Conservation (phyloP, 345 rosid genomes). For the Salix arbutifolia region DNA sequence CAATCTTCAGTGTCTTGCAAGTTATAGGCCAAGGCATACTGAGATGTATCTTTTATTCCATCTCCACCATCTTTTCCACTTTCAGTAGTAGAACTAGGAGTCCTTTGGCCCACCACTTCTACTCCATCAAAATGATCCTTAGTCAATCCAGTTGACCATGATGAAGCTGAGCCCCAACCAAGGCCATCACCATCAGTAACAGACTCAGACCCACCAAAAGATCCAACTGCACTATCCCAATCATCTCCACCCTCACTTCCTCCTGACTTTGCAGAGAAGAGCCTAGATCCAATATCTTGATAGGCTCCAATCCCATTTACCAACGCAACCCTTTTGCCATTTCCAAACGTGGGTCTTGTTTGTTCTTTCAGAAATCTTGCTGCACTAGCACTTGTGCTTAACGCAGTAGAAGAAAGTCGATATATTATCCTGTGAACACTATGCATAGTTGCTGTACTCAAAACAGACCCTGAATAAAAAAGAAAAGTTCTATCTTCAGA, state of each 20-base stretch:
- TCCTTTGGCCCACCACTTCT: constrained; percentile 36
- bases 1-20: constrained; percentile 52
- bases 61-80: constrained; percentile 19
- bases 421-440: constrained; percentile 37
- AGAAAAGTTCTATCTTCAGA: not conserved
- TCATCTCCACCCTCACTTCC: constrained; percentile 31
- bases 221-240: constrained; percentile 36
- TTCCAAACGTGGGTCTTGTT: not conserved
- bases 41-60: not conserved
- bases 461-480: not conserved
- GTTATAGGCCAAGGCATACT: constrained; percentile 30
- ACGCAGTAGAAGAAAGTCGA: constrained; percentile 40
- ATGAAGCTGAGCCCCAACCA: constrained; percentile 71
- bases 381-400: constrained; percentile 24
- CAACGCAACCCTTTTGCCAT: constrained; percentile 18
- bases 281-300: constrained; percentile 17
- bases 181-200: constrained; percentile 36
- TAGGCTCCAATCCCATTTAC: constrained; percentile 10
- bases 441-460: constrained; percentile 25
- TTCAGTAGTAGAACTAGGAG: constrained; percentile 14
- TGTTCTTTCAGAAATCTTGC: constrained; percentile 23
- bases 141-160: constrained; percentile 87
- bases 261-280: constrained; percentile 41
- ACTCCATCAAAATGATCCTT: constrained; percentile 86
- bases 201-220: constrained; percentile 28